phyloP scores from a whole-genome alignment of 108 stramenopile genomes.

The Nannochloropsis oceanica region DNA sequence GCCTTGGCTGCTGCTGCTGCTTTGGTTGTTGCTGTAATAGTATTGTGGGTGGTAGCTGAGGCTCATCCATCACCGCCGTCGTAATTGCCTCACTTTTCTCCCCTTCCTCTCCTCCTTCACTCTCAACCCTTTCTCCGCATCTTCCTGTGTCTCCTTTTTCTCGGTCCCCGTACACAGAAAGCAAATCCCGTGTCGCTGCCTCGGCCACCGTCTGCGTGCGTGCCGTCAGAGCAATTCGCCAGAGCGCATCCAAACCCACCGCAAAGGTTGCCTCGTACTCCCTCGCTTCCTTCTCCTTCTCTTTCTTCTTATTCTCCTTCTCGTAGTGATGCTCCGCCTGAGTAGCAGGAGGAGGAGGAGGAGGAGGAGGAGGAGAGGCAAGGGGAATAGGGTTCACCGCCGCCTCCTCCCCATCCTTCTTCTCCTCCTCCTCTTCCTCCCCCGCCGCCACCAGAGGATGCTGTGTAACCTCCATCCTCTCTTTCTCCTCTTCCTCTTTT shows the following conservation, averaged over 20 bases:
- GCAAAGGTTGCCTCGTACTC: neutral
- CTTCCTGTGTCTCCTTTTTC: neutral
- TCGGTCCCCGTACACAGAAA: neutral
- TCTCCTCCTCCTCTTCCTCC: no score
- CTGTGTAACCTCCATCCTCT: neutral
- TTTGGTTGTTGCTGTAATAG: neutral
- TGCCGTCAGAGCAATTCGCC: conserved; percentile 30
- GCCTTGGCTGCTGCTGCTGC: neutral
- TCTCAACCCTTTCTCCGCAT: neutral
- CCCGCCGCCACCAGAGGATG: no score
- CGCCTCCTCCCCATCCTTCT: no score
- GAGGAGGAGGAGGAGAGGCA: no score
- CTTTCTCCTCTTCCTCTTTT: neutral
- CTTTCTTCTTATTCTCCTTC: neutral
- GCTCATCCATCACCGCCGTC: no score
- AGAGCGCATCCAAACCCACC: conserved; percentile 31
- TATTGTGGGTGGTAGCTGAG: neutral
- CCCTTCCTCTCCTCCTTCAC: neutral
- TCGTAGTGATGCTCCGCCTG: no score
- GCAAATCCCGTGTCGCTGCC: conserved; percentile 15
- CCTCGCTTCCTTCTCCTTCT: conserved; percentile 15
- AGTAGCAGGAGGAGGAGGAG: no score
- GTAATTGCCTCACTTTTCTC: no score
- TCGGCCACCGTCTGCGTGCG: conserved; percentile 26
- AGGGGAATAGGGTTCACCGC: no score